Evolutionary conservation across 176 grass and related monocot species (phyloP), one percentile per base, ranked within the genome.

Genomic region (Musa troglodytarum): DNA sequence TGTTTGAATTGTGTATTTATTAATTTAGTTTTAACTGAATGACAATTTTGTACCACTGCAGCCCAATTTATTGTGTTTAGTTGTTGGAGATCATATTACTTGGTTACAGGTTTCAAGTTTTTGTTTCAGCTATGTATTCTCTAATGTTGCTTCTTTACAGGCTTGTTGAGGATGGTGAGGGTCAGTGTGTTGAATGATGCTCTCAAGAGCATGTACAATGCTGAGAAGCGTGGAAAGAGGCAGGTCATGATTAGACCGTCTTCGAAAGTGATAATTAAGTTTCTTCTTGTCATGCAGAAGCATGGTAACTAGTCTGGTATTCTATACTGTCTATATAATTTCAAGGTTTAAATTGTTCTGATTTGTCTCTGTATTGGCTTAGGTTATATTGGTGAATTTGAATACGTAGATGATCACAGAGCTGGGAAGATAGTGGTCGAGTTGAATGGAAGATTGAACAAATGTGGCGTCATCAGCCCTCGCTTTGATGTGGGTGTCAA

Each of bases 181-280:
- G 71, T 92, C 22, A 92, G 89, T 7, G 89, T 92, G 25, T 55
- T 92, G 53, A 92, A 92, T 1, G 89, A 92, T 56, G 89, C 89
- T 43, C 85, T 92, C 8, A 92, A 92, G 83, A 85, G 80, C 71
- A 92, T 92, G 89, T 92, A 92, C 85, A 92, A 92, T 57, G 89
- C 89, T 23, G 89, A 92, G 71, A 92, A 92, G 78, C 83, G 85
- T 49, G 85, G 88, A 43, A 90, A 90, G 85, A 78, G 82, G 29
- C 85, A 90, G 80, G 85, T 85, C 61, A 82, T 90, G 85, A 90
- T 90, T 65, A 84, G 88, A 50, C 88, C 88, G 2, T 90, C 88
- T 1, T 90, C 85, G 5, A 90, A 90, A 80, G 88, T 90, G 56
- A 87, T 90, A 21, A 82, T 90, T 76, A 87, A 90, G 73, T 90